These are phyloP conservation scores for Macroventuria anomochaeta DNA, from an alignment of 2,329 filamentous ascomycete species.

Conservation along the genomic window DNA sequence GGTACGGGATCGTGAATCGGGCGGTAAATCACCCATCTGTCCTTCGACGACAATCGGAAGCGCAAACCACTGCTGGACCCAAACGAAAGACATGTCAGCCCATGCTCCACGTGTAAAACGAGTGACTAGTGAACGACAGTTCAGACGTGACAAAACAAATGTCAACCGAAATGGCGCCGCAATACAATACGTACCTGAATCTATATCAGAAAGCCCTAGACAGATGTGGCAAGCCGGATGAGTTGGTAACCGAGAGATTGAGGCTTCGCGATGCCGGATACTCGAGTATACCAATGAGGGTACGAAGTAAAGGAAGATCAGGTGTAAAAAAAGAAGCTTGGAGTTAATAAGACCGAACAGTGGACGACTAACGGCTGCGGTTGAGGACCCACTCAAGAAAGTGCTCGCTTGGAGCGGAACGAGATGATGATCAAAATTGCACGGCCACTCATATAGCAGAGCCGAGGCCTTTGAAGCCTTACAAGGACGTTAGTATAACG, in stretches of 20 bases:
- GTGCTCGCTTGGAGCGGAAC: conserved; percentile 49
- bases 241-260: conserved; percentile 36
- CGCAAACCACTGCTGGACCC: conserved; percentile 53
- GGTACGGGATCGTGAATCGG: conserved; percentile 37
- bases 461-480: conserved; percentile 36
- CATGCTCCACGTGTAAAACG: conserved; percentile 38
- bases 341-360: conserved; percentile 34
- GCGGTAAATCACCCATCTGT: conserved; percentile 51
- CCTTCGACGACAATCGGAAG: conserved; percentile 49
- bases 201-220: conserved; percentile 40
- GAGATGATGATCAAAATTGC: conserved; percentile 45
- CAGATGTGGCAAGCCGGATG: conserved; percentile 44
- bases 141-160: conserved; percentile 18
- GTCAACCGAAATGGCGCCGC: conserved; percentile 12
- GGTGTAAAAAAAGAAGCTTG: conserved; percentile 48
- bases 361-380: conserved; percentile 44
- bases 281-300: conserved; percentile 42
- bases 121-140: conserved; percentile 29
- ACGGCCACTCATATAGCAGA: conserved; percentile 45
- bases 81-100: conserved; percentile 52
- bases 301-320: conserved; percentile 36
- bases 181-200: conserved; percentile 42
- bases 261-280: conserved; percentile 29
- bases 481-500: conserved; percentile 43
- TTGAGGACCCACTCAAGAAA: conserved; percentile 37